These are phyloP conservation scores for Verticillium zaregamsianum DNA, from an alignment of 2,329 filamentous ascomycete genomes.

Conservation along the genomic window DNA sequence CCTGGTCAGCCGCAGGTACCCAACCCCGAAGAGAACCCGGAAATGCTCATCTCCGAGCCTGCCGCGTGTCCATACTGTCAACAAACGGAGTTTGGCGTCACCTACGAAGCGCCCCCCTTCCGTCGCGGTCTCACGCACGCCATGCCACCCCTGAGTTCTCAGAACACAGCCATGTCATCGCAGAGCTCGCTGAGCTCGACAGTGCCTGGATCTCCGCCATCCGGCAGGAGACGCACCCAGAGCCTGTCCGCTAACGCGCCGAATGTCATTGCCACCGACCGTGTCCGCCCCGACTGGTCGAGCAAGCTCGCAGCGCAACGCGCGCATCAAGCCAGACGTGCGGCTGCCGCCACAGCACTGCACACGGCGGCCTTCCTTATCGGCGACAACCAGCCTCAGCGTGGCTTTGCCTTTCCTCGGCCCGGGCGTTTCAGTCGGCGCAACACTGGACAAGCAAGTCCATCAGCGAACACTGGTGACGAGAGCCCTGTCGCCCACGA, in stretches of 20 bases:
- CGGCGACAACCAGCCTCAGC: constrained; percentile 54
- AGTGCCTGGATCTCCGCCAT: constrained; percentile 32
- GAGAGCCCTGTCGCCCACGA: constrained; percentile 21
- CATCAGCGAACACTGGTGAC: constrained; percentile 18
- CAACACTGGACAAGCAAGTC: constrained; percentile 34
- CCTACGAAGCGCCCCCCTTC: constrained; percentile 85
- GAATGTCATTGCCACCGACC: constrained; percentile 87
- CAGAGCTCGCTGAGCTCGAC: constrained; percentile 71
- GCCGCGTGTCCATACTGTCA: constrained; percentile 94
- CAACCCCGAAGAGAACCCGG: constrained; percentile 42
- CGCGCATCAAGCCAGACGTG: constrained; percentile 77
- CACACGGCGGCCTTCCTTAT: constrained; percentile 95
- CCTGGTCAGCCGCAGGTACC: constrained; percentile 9
- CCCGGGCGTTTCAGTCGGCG: constrained; percentile 55
- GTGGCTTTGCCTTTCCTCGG: constrained; percentile 37
- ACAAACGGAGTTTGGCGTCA: constrained; percentile 93
- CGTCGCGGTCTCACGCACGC: constrained; percentile 75
- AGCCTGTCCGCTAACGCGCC: constrained; percentile 77
- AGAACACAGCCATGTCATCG: constrained; percentile 77
- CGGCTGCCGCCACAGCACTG: constrained; percentile 87
- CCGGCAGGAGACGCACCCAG: constrained; percentile 43
- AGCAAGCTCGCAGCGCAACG: constrained; percentile 82
- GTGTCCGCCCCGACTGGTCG: constrained; percentile 89
- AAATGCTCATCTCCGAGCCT: constrained; percentile 81
- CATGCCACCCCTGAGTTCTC: constrained; percentile 39